Evolutionary conservation across 495 filamentous ascomycete genomes (phyloP).

Genomic region (Rhizodiscina lignyota): DNA sequence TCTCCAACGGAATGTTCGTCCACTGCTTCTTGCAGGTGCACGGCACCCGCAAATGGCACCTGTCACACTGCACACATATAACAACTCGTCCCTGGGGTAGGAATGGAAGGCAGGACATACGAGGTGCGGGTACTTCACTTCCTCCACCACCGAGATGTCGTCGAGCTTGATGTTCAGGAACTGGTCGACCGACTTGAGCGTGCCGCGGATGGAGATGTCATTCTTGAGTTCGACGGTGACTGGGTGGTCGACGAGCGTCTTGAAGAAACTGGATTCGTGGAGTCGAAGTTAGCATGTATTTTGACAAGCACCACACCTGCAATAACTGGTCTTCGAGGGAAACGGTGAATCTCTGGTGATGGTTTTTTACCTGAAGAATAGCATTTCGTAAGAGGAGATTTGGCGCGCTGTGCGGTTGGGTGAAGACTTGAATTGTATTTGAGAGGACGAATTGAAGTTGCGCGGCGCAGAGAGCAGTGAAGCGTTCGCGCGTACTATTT

Average conservation of each 20-base stretch:
- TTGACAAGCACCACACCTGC: not conserved
- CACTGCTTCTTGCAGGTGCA: not conserved
- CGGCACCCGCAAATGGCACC: no score
- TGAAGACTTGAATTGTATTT: no score
- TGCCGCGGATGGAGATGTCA: conserved; percentile 88
- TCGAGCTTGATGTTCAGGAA: conserved; percentile 99
- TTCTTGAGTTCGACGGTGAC: conserved; percentile 97
- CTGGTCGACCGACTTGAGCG: conserved; percentile 91
- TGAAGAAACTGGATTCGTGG: conserved; percentile 67
- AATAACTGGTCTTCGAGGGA: not conserved
- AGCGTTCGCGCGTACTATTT: no score
- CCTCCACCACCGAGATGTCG: conserved; percentile 78
- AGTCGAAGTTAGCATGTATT: not conserved
- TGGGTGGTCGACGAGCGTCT: conserved; percentile 94
- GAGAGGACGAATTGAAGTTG: no score
- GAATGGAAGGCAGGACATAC: conserved; percentile 27
- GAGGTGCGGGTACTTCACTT: conserved; percentile 83
- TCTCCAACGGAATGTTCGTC: conserved; percentile 1
- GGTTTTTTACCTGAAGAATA: conserved; percentile 19
- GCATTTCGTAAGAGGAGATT: conserved; percentile 13
- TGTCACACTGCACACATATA: no score
- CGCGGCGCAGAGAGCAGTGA: no score
- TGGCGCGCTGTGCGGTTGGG: no score
- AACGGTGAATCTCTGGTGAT: no score
- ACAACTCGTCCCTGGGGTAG: not conserved